phyloP scores from a whole-genome alignment of 208 protist species.

The Leishmania mexicana region DNA sequence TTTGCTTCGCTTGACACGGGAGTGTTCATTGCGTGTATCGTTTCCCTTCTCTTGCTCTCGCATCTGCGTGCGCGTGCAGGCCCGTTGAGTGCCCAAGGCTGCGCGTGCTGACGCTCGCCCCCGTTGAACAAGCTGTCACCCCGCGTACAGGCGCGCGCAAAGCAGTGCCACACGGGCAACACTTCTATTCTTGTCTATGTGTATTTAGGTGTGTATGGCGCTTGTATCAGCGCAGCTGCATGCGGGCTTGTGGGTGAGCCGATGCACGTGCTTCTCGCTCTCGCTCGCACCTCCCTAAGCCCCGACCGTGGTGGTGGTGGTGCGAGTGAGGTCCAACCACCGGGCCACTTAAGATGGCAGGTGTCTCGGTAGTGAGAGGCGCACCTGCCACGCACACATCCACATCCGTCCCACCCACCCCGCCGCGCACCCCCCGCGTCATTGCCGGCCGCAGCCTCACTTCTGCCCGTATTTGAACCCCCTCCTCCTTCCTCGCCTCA shows the following conservation, averaged over 20 bases:
- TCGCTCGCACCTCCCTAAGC: background rate
- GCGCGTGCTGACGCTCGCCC: background rate
- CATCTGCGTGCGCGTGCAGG: background rate
- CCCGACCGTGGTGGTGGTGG: background rate
- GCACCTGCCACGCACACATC: background rate
- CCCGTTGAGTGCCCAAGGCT: background rate
- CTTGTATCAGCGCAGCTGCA: background rate
- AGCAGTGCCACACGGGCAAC: background rate
- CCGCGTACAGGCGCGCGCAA: background rate
- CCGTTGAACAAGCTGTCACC: background rate
- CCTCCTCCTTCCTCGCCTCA: background rate
- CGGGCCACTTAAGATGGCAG: background rate
- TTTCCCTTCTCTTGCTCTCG: background rate
- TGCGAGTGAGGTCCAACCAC: background rate
- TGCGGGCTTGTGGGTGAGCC: background rate
- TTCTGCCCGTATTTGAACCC: background rate
- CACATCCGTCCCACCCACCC: background rate
- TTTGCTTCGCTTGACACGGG: background rate
- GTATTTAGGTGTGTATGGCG: background rate
- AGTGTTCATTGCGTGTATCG: background rate
- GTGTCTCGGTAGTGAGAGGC: background rate
- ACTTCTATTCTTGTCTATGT: background rate
- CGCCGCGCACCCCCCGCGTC: background rate
- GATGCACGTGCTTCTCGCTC: background rate
- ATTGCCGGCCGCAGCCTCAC: background rate